Evolutionary conservation across 148 eudicot species (phyloP), one percentile per base, ranked within the genome.

Genomic region (Suaeda aralocaspica): DNA sequence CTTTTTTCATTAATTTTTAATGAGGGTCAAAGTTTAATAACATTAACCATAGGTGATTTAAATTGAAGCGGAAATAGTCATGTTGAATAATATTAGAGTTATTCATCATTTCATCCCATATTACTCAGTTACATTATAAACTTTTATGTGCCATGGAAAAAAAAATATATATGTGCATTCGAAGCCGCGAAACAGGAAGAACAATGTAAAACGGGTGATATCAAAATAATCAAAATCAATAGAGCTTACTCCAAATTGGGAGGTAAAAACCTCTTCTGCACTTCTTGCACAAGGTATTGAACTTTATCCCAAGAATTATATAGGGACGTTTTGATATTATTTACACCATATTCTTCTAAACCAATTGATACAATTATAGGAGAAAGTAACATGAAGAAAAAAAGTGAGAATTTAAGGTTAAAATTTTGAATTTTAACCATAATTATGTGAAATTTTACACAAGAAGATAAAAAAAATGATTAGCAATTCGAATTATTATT

Each of bases 231-330:
- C 7, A 1, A 22, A 21, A 4, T 52, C 21, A 7, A 19, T 11
- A 42, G 30, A 72, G 64, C 83, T 68, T 73, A 80, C 83, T 80
- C 80, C 34, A 80, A 13, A 11, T 50, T 72, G 30, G 83, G 83
- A 58, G 83, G 83, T 34, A 69, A 80, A 33, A 73, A 45, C 61
- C 24, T 72, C 44, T 56, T 60, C n/a, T 80, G 83, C 14, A 42
- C 68, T 22, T 61, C 77, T 25, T 68, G 52, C 10, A 80, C 49
- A 33, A 77, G 19, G 5, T 62, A 64, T 55, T 80, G 76, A 67
- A 80, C 22, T 72, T 73, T 77, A 58, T 48, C 59, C 80, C 77
- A 76, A 15, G 77, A 77, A n/a, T 59, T 60, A 2, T 44, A 28
- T 4, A 65, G 29, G 8, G 78, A 64, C 6, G 71, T 69, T 64